These are phyloP conservation scores for Ophiocordyceps sinensis DNA, from an alignment of 2,329 filamentous ascomycete genomes.

Conservation along the genomic window DNA sequence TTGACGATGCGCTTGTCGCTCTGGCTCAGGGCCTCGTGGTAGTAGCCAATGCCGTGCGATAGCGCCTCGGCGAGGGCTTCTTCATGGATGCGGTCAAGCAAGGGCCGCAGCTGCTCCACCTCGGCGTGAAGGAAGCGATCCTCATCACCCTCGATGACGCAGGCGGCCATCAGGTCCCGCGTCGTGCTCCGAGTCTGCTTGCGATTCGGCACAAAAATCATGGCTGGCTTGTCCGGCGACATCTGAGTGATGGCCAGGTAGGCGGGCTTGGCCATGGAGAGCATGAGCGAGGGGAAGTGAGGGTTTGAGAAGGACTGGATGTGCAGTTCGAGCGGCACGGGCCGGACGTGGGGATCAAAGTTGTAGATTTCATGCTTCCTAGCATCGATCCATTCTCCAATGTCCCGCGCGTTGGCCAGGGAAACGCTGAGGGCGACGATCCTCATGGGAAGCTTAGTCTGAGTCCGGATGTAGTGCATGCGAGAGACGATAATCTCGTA, in stretches of 20 bases:
- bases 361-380: constrained; percentile 98
- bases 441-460: constrained; percentile 71
- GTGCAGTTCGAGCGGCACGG: constrained; percentile 81
- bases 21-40: constrained; percentile 79
- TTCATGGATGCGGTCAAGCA: constrained; percentile 75
- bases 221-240: constrained; percentile 75
- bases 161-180: constrained; percentile 75
- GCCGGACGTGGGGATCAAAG: constrained; percentile 84
- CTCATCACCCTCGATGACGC: constrained; percentile 77
- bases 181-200: constrained; percentile 87
- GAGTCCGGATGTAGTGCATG: constrained; percentile 89
- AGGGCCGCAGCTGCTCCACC: constrained; percentile 63
- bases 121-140: constrained; percentile 86
- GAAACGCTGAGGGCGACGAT: constrained; percentile 87
- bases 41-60: constrained; percentile 90
- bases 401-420: constrained; percentile 79
- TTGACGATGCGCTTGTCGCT: constrained; percentile 91
- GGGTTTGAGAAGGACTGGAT: constrained; percentile 92
- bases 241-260: constrained; percentile 81
- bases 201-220: constrained; percentile 83
- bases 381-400: constrained; percentile 96
- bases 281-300: constrained; percentile 95
- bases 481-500: constrained; percentile 97
- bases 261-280: constrained; percentile 92
- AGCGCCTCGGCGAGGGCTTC: constrained; percentile 77